These are phyloP conservation scores for Exophiala calicioides DNA, from an alignment of 2,329 filamentous ascomycete species.

Conservation along the genomic window DNA sequence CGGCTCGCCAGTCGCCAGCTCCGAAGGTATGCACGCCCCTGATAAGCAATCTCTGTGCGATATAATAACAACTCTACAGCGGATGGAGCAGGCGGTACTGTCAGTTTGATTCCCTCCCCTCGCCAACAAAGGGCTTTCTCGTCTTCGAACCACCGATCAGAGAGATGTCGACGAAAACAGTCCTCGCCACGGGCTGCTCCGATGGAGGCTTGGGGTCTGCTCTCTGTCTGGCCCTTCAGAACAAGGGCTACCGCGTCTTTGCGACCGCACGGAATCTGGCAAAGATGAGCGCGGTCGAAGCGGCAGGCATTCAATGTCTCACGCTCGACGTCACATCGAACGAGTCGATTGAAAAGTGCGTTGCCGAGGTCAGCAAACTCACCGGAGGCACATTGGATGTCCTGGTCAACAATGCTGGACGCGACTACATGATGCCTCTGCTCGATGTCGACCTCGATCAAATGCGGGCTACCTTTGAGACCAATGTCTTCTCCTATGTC, in stretches of 20 bases:
- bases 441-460: conserved; percentile 34
- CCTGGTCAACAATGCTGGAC: conserved; percentile 52
- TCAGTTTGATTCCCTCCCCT: too few species aligned
- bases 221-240: conserved; percentile 40
- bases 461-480: conserved; percentile 41
- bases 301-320: conserved; percentile 34
- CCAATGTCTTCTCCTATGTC: conserved; percentile 45
- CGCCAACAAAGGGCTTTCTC: too few species aligned
- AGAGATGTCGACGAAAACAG: too few species aligned
- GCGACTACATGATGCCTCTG: conserved; percentile 31
- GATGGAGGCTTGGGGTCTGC: conserved; percentile 45
- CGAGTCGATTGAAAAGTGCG: conserved; percentile 34
- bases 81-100: too few species aligned
- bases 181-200: conserved; percentile 37
- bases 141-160: too few species aligned
- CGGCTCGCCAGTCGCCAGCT: too few species aligned
- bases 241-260: conserved; percentile 40
- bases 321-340: conserved; percentile 37
- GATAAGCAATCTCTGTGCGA: too few species aligned
- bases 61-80: too few species aligned
- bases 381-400: conserved; percentile 41
- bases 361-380: conserved; percentile 30
- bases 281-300: conserved; percentile 35
- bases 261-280: conserved; percentile 43
- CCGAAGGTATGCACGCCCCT: too few species aligned